Evolutionary conservation across 73 alveolate species (phyloP).

Genomic region (Symbiodinium pilosum): DNA sequence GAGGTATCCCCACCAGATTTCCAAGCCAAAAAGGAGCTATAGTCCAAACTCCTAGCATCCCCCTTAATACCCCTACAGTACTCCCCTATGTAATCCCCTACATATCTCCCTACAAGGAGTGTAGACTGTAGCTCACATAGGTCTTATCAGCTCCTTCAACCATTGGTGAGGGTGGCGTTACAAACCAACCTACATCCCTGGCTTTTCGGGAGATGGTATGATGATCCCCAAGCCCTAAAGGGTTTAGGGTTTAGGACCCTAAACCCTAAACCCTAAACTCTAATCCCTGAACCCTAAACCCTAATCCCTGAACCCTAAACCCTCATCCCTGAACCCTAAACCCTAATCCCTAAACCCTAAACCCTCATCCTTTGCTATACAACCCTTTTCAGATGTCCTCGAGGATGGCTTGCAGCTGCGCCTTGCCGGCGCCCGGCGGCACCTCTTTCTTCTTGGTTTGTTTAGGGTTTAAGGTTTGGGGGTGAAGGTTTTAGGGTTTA

Average conservation of each 20-base stretch:
- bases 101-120: too few relatives aligned
- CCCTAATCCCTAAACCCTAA: background rate
- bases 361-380: background rate
- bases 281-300: background rate
- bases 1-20: too few relatives aligned
- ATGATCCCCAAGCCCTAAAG: too few relatives aligned
- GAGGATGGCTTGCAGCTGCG: constrained; percentile 12
- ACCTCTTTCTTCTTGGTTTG: background rate
- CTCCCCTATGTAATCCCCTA: too few relatives aligned
- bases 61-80: too few relatives aligned
- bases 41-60: too few relatives aligned
- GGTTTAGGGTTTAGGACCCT: background rate
- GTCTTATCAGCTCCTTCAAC: too few relatives aligned
- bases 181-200: too few relatives aligned
- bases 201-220: too few relatives aligned
- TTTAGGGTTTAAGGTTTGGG: background rate
- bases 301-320: background rate
- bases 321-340: background rate
- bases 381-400: background rate
- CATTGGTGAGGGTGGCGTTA: too few relatives aligned
- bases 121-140: too few relatives aligned
- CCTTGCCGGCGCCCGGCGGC: background rate
- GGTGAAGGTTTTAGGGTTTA: background rate
- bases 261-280: background rate
- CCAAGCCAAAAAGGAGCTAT: too few relatives aligned